Evolutionary conservation across 495 filamentous ascomycete genomes (phyloP), one percentile per base, ranked within the genome.

Genomic region (Lasiosphaeria miniovina): DNA sequence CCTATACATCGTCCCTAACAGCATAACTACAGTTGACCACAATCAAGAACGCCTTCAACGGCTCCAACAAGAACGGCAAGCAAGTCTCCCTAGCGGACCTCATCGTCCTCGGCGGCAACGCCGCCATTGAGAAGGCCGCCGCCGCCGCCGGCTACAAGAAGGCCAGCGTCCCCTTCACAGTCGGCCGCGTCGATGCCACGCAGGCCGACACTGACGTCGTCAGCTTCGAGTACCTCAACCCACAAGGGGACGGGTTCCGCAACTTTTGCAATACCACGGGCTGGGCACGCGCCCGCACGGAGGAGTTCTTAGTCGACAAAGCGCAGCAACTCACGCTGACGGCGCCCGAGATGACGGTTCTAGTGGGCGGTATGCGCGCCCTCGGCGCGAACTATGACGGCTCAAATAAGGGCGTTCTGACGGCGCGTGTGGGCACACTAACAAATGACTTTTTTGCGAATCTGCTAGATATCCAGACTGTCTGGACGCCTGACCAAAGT

Each of bases 371-470:
- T 64, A 74, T 90, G 40, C 86, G 87, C 60, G 78, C 74, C 9
- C 78, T 90, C 49, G 82, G 83, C 66, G 74, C 80, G 68, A 90
- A 89, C 77, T 87, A 78, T 65, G 83, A 88, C 62, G 83, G 85
- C 54, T 87, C 84, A 10, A 55, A 68, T 36, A 66, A 79, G 57
- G 87, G 87, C 50, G 82, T 89, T 12, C 75, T 90, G 65, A 90
- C 87, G 55, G 70, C 76, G 60, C 74, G 71, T 14, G 84, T 86
- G 0, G 87, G 87, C 52, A 72, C 81, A 66, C 80, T 90, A 60
- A 87, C 84, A 69, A 88, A 87, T 67, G 87, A 90, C 75, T 90
- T 86, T 79, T 90, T 90, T 67, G 80, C 85, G 68, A 89, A 89
- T 76, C 78, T 90, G 36, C 77, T 90, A 8, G 87, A 90, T 67